Conservation (phyloP, 352 stramenopile species). For the Phytopythium montanum region DNA sequence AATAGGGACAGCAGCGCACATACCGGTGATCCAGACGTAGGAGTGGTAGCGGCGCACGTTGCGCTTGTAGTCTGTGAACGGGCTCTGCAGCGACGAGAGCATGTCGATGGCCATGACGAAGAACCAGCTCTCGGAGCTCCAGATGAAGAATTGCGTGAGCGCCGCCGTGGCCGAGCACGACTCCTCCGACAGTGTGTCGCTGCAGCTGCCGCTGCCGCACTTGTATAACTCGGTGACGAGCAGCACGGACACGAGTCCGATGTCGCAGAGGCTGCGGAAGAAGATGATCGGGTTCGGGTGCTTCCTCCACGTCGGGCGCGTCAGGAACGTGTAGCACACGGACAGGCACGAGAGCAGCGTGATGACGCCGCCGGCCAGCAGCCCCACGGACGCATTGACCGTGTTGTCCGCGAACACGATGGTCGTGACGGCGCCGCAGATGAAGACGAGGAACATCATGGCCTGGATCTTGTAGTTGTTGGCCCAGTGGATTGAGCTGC, state of each 20-base stretch:
- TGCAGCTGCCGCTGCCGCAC: conserved; percentile 42
- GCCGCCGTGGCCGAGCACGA: conserved; percentile 65
- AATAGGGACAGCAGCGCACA: neutral
- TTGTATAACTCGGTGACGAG: conserved; percentile 83
- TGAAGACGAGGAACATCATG: conserved; percentile 72
- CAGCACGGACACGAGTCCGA: conserved; percentile 73
- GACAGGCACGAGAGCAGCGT: conserved; percentile 68
- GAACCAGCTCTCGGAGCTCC: conserved; percentile 86
- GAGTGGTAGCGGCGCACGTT: conserved; percentile 82
- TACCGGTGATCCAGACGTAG: conserved; percentile 81
- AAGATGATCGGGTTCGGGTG: conserved; percentile 88
- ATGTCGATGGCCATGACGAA: conserved; percentile 89
- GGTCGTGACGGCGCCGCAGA: conserved; percentile 46
- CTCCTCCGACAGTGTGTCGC: conserved; percentile 25
- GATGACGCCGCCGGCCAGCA: conserved; percentile 71
- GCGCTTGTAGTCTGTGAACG: conserved; percentile 86
- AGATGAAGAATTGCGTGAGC: conserved; percentile 86
- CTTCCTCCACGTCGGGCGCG: conserved; percentile 76
- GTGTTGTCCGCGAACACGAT: conserved; percentile 60
- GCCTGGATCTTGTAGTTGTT: conserved; percentile 89
- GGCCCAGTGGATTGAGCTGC: conserved; percentile 79
- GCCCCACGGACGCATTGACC: conserved; percentile 54
- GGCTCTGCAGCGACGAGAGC: conserved; percentile 80
- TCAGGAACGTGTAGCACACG: conserved; percentile 80
- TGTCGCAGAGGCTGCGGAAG: conserved; percentile 81